Base-by-base conservation (phyloP, 306 rosid species). In the Luffa acutangula region DNA sequence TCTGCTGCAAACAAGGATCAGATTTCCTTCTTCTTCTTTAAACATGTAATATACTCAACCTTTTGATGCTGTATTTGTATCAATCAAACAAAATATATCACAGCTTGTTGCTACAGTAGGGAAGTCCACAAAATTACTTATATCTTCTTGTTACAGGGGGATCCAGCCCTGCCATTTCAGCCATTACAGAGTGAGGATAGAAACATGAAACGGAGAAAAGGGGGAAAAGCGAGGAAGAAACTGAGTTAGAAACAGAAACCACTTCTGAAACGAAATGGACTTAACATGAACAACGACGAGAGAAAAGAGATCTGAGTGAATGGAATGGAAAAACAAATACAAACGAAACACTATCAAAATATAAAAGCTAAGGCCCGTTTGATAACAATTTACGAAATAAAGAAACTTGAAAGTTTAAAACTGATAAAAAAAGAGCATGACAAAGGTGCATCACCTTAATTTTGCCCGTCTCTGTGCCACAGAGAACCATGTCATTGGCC, bases 111-210 rank as follows among this genome's bases (percentile, higher is more conserved):
- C 9, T 45, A 46, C 20, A 48, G 21, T 12, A 21, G 41, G 21
- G 42, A 70, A 6, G 58, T 46, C 41, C 57, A n/a, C 53, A 72
- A 48, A 25, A 48, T 25, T 72, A 4, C 34, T 57, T 54, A 10
- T 2, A 37, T 20, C 17, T 25, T 78, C 31, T 78, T 90, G 64
- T 83, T 92, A 92, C 75, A 90, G 77, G 78, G 97, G 97, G 58
- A 92, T 88, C 97, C 97, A 92, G 7, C 94, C 97, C 97, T 92
- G 89, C 86, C 65, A 81, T 13, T 77, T 11, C 78, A 75, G 79
- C 17, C 66, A 76, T 46, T 79, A 70, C 60, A 65, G 46, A 82
- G 65, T 51, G 57, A 56, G 60, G 76, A 18, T 66, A 39, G 43
- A 9, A 3, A 15, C 9, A 10, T 1, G 31, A 10, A 21, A 25